A percentile compares a stretch with the other conserved stretches of the same genome.
Evolutionary conservation across 1,139 yeast species (phyloP).

Genomic region (Blastobotrys persicus): DNA sequence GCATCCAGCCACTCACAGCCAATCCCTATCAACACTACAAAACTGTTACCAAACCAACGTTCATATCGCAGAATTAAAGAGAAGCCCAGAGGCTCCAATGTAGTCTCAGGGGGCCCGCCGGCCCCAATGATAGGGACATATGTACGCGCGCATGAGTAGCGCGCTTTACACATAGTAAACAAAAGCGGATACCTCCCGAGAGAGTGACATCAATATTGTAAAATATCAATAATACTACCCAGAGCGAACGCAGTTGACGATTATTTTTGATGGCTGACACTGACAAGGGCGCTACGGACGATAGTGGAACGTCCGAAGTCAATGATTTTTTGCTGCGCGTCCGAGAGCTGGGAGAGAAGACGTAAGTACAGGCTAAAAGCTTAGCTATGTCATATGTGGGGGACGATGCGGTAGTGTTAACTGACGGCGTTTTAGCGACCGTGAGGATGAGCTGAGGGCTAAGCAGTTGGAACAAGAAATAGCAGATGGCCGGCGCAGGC

Average conservation of each 20-base stretch:
- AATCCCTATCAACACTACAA: no score
- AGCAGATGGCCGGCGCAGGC: conserved; percentile 33
- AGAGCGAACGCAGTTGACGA: not conserved
- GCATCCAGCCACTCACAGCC: no score
- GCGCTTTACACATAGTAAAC: not conserved
- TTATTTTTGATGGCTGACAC: not conserved
- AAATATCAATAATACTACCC: not conserved
- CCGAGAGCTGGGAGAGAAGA: conserved; percentile 37
- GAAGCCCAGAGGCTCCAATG: no score
- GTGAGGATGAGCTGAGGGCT: conserved; percentile 39
- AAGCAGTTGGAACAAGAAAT: conserved; percentile 38
- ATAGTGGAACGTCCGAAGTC: conserved; percentile 29
- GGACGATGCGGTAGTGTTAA: conserved; percentile 5
- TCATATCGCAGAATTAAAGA: no score
- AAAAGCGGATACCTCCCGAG: not conserved
- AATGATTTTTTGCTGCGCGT: conserved; percentile 38
- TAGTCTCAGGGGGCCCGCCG: no score
- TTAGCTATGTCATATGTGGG: not conserved
- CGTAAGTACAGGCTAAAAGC: conserved; percentile 25
- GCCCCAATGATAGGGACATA: not conserved
- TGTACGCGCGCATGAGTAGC: not conserved
- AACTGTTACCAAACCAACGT: no score
- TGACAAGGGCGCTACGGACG: not conserved
- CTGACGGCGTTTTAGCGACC: conserved; percentile 24
- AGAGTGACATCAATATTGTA: not conserved